Percentiles rank a stretch among this genome's conserved stretches.
phyloP scores from a whole-genome alignment of 768 basidiomycete genomes.

The Boletus insuetus region DNA sequence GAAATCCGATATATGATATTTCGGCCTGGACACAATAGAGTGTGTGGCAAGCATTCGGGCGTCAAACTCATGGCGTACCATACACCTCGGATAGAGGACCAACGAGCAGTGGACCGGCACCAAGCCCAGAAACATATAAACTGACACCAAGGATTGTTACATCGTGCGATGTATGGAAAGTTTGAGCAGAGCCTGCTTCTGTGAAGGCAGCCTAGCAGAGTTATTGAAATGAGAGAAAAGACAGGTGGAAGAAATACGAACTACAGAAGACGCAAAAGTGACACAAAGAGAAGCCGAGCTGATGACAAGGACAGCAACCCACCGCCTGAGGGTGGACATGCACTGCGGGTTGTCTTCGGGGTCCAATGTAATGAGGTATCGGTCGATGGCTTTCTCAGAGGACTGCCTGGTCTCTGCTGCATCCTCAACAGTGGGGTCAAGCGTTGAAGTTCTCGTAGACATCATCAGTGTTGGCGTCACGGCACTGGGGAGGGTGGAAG shows the following conservation, averaged over 20 bases:
- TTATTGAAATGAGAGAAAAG: neutral
- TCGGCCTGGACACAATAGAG: slow-evolving; percentile 42
- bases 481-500: neutral
- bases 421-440: slow-evolving; percentile 8
- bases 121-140: slow-evolving; percentile 42
- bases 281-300: slow-evolving; percentile 48
- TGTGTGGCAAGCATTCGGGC: neutral
- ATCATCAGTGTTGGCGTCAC: neutral
- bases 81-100: slow-evolving; percentile 43
- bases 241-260: slow-evolving; percentile 27
- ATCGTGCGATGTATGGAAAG: slow-evolving; percentile 52
- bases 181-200: slow-evolving; percentile 51
- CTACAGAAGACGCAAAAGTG: slow-evolving; percentile 56
- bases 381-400: slow-evolving; percentile 5
- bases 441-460: slow-evolving; percentile 7
- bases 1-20: slow-evolving; percentile 52
- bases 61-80: slow-evolving; percentile 11
- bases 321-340: slow-evolving; percentile 41
- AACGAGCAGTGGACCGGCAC: slow-evolving; percentile 34
- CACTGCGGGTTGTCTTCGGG: slow-evolving; percentile 42
- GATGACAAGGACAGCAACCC: slow-evolving; percentile 47
- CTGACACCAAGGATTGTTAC: slow-evolving; percentile 50
- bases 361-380: slow-evolving; percentile 37
- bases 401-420: neutral
- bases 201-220: slow-evolving; percentile 54